These are phyloP conservation scores for Selenicereus undatus DNA, from an alignment of 148 eudicot genomes.

Conservation along the genomic window DNA sequence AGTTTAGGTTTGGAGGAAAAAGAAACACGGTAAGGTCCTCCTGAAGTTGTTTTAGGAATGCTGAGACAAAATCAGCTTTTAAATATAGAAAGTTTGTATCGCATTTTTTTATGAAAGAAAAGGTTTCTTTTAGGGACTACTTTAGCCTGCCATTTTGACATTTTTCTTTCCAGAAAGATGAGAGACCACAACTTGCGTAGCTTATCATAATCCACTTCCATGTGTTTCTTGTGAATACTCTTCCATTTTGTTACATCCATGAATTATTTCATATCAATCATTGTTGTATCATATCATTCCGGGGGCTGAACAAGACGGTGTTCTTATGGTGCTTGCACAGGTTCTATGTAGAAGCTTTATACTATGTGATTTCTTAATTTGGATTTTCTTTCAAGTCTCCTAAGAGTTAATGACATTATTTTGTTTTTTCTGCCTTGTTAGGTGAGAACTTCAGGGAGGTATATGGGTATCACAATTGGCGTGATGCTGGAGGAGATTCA, in stretches of 20 bases:
- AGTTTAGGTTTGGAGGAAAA: too few relatives aligned
- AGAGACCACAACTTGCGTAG: not conserved
- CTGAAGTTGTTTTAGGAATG: too few relatives aligned
- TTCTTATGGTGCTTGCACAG: not conserved
- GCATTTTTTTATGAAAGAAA: too few relatives aligned
- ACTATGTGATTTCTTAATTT: not conserved
- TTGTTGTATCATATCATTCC: not conserved
- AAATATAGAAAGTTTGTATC: too few relatives aligned
- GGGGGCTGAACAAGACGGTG: not conserved
- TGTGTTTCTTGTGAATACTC: not conserved
- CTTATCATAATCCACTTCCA: not conserved
- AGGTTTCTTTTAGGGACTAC: not conserved
- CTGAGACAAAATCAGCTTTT: too few relatives aligned
- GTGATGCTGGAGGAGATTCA: slow-evolving; percentile 97
- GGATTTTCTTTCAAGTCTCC: not conserved
- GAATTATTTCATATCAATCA: not conserved
- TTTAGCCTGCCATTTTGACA: not conserved
- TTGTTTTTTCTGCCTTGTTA: slow-evolving; percentile 18
- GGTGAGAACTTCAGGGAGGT: slow-evolving; percentile 95
- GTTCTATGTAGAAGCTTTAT: not conserved
- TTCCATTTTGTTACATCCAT: not conserved
- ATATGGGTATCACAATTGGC: slow-evolving; percentile 95
- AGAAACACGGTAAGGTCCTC: too few relatives aligned
- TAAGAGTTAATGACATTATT: slow-evolving; percentile 1
- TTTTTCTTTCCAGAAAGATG: not conserved